Base-by-base conservation (phyloP, 192 early-diverging fungal genomes). In the Mortierella claussenii region DNA sequence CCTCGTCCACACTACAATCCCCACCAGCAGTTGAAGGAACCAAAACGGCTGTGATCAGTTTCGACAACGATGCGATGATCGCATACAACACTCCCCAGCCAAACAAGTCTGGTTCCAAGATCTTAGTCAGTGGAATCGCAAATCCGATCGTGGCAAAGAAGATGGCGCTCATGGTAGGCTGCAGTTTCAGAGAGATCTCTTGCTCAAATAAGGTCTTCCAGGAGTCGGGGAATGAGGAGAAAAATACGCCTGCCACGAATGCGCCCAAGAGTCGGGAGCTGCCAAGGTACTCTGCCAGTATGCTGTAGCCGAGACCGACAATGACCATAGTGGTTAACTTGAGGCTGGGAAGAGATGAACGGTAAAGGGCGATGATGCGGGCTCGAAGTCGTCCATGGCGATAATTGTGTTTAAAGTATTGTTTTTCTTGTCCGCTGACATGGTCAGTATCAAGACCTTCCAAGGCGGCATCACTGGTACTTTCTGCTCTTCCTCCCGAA, bases 61-160 rank as follows among this genome's bases (percentile, higher is more conserved):
- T 78, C 10, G 75, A 62, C 20, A 78, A 42, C 20, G 54, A 30
- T 7, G 65, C 75, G 18, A 78, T 69, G 23, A 69, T 48, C 44
- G 75, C 56, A 52, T 78, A 78, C 11, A 64, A 8, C 8, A 68
- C 4, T 10, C 75, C 75, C 65, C 66, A 78, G 1, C 65, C 75
- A 58, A 78, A 78, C 31, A 68, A 40, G 4, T 18, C 43, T 0
- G 65, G 59, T 1, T 62, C 49, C 40, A 78, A 21, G 44, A 78
- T 58, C 54, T 69, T 56, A 3, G 46, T 44, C 20, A 78, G 40
- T 8, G 75, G 75, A 23, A 68, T 78, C 9, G 53, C 60, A 26
- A 78, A 68, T 6, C 75, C 75, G 21, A 78, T 78, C 12, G 75
- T 58, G 10, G 75, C 65, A 52, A 78, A 78, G 36, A 78, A 78